phyloP scores from a whole-genome alignment of 1,284 basidiomycete genomes.

The Agroathelia rolfsii region DNA sequence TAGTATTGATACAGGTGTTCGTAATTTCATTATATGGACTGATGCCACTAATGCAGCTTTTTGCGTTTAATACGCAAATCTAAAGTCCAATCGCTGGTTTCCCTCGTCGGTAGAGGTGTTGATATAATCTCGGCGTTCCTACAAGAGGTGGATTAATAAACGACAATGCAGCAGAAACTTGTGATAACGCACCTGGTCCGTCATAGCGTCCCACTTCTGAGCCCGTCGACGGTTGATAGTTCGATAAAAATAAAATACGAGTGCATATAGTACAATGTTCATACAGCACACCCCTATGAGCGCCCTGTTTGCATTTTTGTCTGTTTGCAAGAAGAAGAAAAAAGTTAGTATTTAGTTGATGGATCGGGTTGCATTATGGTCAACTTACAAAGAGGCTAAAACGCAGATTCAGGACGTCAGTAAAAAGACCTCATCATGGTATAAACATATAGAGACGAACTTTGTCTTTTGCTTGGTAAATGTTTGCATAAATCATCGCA shows the following conservation, averaged over 20 bases:
- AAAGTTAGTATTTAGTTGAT: too few species aligned
- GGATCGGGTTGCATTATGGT: neutral
- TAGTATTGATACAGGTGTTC: too few species aligned
- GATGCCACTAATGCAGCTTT: too few species aligned
- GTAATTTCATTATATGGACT: too few species aligned
- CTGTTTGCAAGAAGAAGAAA: too few species aligned
- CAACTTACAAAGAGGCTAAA: constrained; percentile 36
- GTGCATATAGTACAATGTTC: constrained; percentile 40
- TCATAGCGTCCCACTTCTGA: constrained; percentile 41
- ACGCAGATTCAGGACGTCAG: constrained; percentile 2
- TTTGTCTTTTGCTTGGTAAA: constrained; percentile 37
- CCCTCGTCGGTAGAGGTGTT: constrained; percentile 49
- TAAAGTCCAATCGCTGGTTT: constrained; percentile 47
- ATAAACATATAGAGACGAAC: constrained; percentile 14
- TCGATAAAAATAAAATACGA: constrained; percentile 46
- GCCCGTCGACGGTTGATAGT: constrained; percentile 41
- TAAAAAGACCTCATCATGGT: neutral
- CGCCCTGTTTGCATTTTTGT: too few species aligned
- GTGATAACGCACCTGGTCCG: constrained; percentile 29
- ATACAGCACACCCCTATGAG: too few species aligned
- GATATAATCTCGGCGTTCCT: constrained; percentile 47
- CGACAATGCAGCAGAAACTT: too few species aligned
- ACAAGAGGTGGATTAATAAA: too few species aligned
- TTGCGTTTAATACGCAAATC: constrained; percentile 53
- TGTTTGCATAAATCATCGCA: constrained; percentile 36